Conservation (phyloP, 495 filamentous ascomycete genomes). For the Aspergillus incahuasiensis region DNA sequence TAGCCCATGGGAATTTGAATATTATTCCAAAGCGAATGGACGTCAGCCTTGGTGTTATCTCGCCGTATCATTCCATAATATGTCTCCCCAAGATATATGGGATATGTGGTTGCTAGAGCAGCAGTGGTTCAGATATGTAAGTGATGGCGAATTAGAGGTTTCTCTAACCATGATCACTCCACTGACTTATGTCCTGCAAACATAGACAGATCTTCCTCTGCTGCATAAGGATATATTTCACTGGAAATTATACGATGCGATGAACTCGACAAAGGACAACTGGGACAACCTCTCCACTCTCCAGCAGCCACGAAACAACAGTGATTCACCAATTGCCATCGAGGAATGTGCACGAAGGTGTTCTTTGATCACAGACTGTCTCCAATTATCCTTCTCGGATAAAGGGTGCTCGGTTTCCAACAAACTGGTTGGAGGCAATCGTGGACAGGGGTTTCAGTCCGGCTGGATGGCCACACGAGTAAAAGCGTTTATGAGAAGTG, state of each 20-base stretch:
- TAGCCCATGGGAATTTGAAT: slow-evolving; percentile 35
- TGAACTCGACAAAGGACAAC: slow-evolving; percentile 17
- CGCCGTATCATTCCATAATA: slow-evolving; percentile 46
- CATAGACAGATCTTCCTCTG: slow-evolving; percentile 23
- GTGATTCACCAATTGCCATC: slow-evolving; percentile 17
- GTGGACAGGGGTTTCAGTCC: slow-evolving; percentile 23
- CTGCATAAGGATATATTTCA: slow-evolving; percentile 34
- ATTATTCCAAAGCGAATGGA: slow-evolving; percentile 34
- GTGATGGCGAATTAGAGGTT: slow-evolving; percentile 8
- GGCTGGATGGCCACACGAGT: slow-evolving; percentile 31
- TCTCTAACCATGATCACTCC: not conserved
- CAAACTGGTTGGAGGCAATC: slow-evolving; percentile 20
- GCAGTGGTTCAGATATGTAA: slow-evolving; percentile 38
- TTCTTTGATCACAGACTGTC: slow-evolving; percentile 31
- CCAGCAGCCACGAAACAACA: slow-evolving; percentile 15
- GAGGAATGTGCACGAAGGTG: slow-evolving; percentile 36
- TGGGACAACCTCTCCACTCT: slow-evolving; percentile 33
- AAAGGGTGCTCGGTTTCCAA: slow-evolving; percentile 31
- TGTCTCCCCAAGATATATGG: slow-evolving; percentile 37
- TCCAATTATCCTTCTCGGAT: slow-evolving; percentile 38
- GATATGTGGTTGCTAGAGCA: slow-evolving; percentile 44
- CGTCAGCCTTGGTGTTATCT: slow-evolving; percentile 48
- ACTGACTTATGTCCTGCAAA: not conserved
- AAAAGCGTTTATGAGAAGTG: slow-evolving; percentile 21
- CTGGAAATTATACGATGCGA: slow-evolving; percentile 21